These are phyloP conservation scores for Syncephalastrum monosporum DNA, from an alignment of 371 early-diverging fungal genomes.

Conservation along the genomic window DNA sequence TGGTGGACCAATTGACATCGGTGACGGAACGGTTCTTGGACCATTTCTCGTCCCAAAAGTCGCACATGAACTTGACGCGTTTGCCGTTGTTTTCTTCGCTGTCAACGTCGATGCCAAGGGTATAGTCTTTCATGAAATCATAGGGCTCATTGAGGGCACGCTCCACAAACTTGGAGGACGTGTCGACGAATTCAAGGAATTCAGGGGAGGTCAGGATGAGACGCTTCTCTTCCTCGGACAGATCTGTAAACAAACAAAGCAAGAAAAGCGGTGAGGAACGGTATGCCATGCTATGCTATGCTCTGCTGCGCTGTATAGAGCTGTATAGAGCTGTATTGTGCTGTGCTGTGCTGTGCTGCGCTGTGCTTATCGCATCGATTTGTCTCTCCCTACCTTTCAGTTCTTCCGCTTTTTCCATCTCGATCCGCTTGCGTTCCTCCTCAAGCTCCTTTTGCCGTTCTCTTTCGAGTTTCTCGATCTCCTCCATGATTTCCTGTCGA, in stretches of 20 bases:
- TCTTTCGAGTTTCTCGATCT: slow-evolving; percentile 61
- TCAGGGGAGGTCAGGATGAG: slow-evolving; percentile 70
- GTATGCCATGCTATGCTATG: too few relatives aligned
- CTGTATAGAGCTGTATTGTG: too few relatives aligned
- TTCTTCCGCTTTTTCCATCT: slow-evolving; percentile 51
- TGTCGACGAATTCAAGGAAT: slow-evolving; percentile 86
- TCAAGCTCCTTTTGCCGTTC: slow-evolving; percentile 58
- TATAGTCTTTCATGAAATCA: slow-evolving; percentile 94
- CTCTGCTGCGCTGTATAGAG: too few relatives aligned
- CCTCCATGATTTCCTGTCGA: slow-evolving; percentile 57
- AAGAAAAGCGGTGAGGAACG: not conserved
- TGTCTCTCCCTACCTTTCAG: slow-evolving; percentile 23
- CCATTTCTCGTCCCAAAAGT: slow-evolving; percentile 83
- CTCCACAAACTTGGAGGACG: slow-evolving; percentile 85
- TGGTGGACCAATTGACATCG: slow-evolving; percentile 90
- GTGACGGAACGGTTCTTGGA: slow-evolving; percentile 85
- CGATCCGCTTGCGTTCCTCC: slow-evolving; percentile 56
- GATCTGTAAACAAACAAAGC: slow-evolving; percentile 40
- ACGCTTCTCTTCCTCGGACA: slow-evolving; percentile 81
- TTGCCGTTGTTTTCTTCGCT: slow-evolving; percentile 68
- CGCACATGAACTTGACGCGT: slow-evolving; percentile 66
- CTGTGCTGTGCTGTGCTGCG: too few relatives aligned
- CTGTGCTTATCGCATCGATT: not conserved
- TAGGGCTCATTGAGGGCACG: slow-evolving; percentile 88
- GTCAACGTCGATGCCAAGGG: slow-evolving; percentile 63